Evolutionary conservation across 305 asterid species (phyloP), one percentile per base, ranked within the genome.

Genomic region (Euphrasia arctica): DNA sequence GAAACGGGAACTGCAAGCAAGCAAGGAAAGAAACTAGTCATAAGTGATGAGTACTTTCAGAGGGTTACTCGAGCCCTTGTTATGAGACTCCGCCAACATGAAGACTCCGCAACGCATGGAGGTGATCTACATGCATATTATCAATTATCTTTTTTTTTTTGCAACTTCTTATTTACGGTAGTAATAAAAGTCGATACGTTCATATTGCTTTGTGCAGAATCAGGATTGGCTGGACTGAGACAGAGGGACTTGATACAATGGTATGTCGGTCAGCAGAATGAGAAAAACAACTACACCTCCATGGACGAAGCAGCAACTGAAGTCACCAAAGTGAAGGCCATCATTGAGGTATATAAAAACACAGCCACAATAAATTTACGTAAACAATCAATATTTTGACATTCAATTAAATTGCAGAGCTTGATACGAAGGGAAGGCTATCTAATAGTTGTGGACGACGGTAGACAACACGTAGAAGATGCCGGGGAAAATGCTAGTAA

Each of bases 241-340:
- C 97, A 87, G 85, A 81, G 82, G 72, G 98, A 92, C 65, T 81
- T 92, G 59, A 87, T 92, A 62, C 85, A 85, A 29, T 87, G 98
- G 98, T 92, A 83, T 58, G 73, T 89, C 9, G 71, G 63, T 58
- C 95, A 87, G 73, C 97, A 92, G 82, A 59, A 59, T 10, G 63
- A 59, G 49, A 59, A 59, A 39, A 59, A 59, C 32, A 36, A 59
- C 9, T 59, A 59, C 34, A 59, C 31, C 31, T 59, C 63, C 2
- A 36, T 39, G 49, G 63, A 59, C 1, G 63, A 59, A 49, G 63
- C 63, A 15, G 63, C 63, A 59, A 48, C 63, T 14, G 63, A 59
- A 59, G 82, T 93, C 62, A 76, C 78, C 4, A 90, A 84, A 68
- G 64, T 93, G 49, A 88, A 86, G 73, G 97, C 96, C 70, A 93